Base-by-base conservation (phyloP, 2,329 filamentous ascomycete genomes). In the Ophiostoma populinum region DNA sequence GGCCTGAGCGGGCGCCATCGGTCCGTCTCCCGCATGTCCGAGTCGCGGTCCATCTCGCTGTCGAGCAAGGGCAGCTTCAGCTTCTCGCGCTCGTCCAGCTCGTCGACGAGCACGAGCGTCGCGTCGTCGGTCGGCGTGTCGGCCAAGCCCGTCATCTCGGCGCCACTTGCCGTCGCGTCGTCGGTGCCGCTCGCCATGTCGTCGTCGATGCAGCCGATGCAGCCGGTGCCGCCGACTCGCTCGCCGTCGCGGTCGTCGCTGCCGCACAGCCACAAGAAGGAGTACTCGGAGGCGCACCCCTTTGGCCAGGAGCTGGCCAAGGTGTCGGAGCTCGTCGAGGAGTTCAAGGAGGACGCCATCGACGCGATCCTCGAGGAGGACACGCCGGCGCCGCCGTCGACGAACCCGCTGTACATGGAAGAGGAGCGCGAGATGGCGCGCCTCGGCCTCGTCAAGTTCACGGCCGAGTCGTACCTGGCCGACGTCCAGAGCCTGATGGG, bases 251-350 rank as follows among this genome's bases (percentile, higher is more conserved):
- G 20, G 12, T 18, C 32, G 15, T 19, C 51, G 32, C 50, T 50
- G 36, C 45, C 51, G 34, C 43, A 55, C 50, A 55, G 56, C 37
- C 60, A 61, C 40, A 45, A 42, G 35, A 57, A 50, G 48, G 53
- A 50, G 34, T 49, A 52, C 38, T 50, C 50, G 8, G 54, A 61
- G 19, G 46, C 56, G 30, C 72, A 90, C 52, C 87, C 87, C 0
- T 95, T 95, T 48, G 82, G 82, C 35, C 75, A 78, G 34, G 90
- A 98, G 56, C 63, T 95, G 35, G 83, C 82, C 38, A 80, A 95
- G 56, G 81, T 95, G 17, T 83, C 85, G 35, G 90, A 95, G 56
- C 69, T 94, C 12, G 87, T 79, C 0, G 90, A 95, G 57, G 86
- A 94, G 55, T 87, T 83, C 20, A 65, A 67, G 42, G 65, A 71